Percentiles rank a stretch among this genome's conserved stretches.
Conservation (phyloP, 106 monocot species). For the Dendrobium chrysotoxum region DNA sequence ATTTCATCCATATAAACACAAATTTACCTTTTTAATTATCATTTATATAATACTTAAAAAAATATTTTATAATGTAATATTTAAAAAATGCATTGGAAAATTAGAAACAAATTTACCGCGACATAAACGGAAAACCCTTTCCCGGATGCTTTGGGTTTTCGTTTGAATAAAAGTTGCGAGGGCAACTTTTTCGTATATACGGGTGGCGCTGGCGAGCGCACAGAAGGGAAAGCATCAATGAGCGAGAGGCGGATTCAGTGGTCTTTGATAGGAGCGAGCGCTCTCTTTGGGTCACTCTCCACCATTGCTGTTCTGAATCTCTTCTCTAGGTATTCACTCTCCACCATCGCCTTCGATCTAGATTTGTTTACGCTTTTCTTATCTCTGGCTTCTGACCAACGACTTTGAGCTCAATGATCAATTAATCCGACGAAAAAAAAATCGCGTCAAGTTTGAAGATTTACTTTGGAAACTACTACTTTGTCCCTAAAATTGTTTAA, state of each 20-base stretch:
- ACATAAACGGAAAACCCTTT: not conserved
- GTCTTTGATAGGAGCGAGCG: constrained; percentile 47
- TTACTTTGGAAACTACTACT: not conserved
- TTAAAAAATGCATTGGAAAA: no score
- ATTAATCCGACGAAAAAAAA: not conserved
- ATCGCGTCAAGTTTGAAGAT: not conserved
- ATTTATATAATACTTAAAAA: no score
- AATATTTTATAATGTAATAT: no score
- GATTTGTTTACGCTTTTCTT: not conserved
- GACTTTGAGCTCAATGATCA: not conserved
- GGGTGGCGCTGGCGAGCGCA: not conserved
- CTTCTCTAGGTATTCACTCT: constrained; percentile 42
- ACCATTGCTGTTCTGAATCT: constrained; percentile 49
- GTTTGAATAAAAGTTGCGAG: not conserved
- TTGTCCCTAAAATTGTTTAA: not conserved
- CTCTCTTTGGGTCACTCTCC: constrained; percentile 63
- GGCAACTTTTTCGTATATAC: not conserved
- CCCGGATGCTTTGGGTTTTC: not conserved
- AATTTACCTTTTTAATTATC: no score
- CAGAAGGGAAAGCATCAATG: constrained; percentile 21
- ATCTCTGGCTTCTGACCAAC: not conserved
- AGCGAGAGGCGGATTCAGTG: constrained; percentile 48
- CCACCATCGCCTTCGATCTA: not conserved
- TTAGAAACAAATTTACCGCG: no score
- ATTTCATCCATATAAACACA: no score